Evolutionary conservation across 257 asterid genomes (phyloP).

Genomic region (Solanum paucissectum): DNA sequence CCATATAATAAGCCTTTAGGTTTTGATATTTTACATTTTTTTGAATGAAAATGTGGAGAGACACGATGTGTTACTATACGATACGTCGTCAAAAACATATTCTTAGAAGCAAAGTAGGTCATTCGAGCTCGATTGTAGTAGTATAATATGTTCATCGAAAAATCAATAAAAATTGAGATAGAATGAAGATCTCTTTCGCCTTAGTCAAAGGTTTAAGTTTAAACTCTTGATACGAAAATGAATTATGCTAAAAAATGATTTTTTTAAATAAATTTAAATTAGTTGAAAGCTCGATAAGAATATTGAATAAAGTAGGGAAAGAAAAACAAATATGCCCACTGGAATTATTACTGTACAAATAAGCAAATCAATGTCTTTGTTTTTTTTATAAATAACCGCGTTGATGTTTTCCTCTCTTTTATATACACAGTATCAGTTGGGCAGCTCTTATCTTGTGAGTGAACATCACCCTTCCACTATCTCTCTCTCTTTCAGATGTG

Average conservation of each 20-base stretch:
- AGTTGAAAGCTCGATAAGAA: no score
- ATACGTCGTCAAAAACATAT: not conserved
- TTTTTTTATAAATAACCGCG: not conserved
- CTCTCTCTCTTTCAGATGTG: not conserved
- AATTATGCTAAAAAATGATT: no score
- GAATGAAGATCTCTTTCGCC: no score
- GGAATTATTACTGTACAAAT: not conserved
- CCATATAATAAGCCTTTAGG: no score
- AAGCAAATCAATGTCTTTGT: not conserved
- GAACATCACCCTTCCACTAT: not conserved
- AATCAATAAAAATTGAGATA: not conserved
- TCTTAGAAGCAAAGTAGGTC: no score
- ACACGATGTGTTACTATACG: not conserved
- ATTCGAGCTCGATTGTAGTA: not conserved
- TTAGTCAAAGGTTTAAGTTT: not conserved
- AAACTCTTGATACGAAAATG: no score
- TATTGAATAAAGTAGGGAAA: not conserved
- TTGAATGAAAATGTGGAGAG: not conserved
- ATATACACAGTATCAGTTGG: not conserved
- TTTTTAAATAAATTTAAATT: no score
- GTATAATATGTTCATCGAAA: no score
- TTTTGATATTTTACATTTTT: no score
- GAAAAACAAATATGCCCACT: not conserved
- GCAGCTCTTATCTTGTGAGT: not conserved
- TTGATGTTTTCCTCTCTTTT: not conserved